Percentiles rank a stretch among this genome's conserved stretches.
phyloP scores from a whole-genome alignment of 225 moss, liverwort and hornwort genomes.

The Bryum argenteum region DNA sequence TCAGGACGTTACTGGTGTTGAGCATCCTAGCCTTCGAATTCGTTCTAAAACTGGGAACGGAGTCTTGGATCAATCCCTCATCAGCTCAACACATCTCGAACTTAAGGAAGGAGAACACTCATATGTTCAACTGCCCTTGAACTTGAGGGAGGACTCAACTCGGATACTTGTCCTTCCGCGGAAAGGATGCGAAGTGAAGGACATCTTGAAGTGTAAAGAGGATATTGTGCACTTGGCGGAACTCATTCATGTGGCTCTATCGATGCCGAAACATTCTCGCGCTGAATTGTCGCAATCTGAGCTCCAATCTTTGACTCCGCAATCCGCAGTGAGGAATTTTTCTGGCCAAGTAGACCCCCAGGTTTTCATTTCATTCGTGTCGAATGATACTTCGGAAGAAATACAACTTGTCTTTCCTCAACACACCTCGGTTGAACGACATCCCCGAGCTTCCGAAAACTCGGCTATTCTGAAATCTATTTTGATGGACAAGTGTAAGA shows the following conservation, averaged over 20 bases:
- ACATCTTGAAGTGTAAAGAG: conserved; percentile 24
- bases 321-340: conserved; percentile 16
- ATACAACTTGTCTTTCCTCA: conserved; percentile 34
- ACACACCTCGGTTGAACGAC: conserved; percentile 16
- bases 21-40: conserved; percentile 12
- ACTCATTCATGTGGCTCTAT: conserved; percentile 38
- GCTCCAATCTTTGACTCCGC: conserved; percentile 15
- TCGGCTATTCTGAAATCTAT: conserved; percentile 39
- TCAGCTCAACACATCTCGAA: conserved; percentile 21
- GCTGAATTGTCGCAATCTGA: conserved; percentile 17
- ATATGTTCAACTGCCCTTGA: conserved; percentile 18
- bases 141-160: conserved; percentile 22
- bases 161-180: conserved; percentile 35
- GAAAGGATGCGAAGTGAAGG: conserved; percentile 26
- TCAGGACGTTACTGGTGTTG: conserved; percentile 24
- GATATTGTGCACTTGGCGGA: conserved; percentile 35
- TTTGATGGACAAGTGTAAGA: conserved; percentile 37
- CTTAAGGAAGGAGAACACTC: conserved; percentile 23
- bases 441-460: conserved; percentile 28
- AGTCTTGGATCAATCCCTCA: conserved; percentile 22
- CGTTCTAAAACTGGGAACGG: conserved; percentile 17
- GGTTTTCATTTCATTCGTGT: conserved; percentile 35
- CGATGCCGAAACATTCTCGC: conserved; percentile 22
- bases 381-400: conserved; percentile 37
- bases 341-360: conserved; percentile 22